Base-by-base conservation (phyloP, 345 rosid species). In the sweet orange (Citrus sinensis) region DNA sequence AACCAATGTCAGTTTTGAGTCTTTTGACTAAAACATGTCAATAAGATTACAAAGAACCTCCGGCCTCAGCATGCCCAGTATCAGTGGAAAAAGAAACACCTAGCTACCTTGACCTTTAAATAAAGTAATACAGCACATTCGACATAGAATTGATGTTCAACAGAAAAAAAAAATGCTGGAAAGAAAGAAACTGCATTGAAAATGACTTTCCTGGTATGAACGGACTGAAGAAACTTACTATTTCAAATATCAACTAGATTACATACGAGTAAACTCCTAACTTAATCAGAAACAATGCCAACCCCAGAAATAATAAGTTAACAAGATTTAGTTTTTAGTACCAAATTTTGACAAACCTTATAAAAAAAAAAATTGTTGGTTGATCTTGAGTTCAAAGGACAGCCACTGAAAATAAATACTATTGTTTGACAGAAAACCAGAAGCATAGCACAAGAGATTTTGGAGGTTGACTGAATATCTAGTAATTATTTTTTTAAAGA, bases 51-150 rank as follows among this genome's bases (percentile, higher is more conserved):
- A 42, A 42, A 42, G 49, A 46, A 46, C 4, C 17, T 22, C 70
- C 17, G 39, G 40, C 40, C 20, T 66, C 34, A 76, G 46, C 49
- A 20, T 56, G 61, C 68, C 40, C 4, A 32, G 39, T 25, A 27
- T 32, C 72, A 37, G 34, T 73, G 40, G 24, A 9, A 81, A 76
- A 69, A n/a, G 24, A 69, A 76, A 76, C 24, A 20, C 37, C 27
- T 30, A 11, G 17, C 64, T 30, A 76, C 34, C n/a, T 51, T 55
- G 64, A 30, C 30, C 24, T 55, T 5, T 16, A 51, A 25, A 69
- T 69, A 69, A 6, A 14, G 51, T 51, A 16, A 30, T 66, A 19
- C 7, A 34, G 14, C 19, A 35, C 17, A 35, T 7, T 8, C 9
- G 22, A 22, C 63, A 25, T 17, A 70, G 37, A 49, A 49, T 27